phyloP scores from a whole-genome alignment of 2,329 filamentous ascomycete species.

The Aciculosporium take region DNA sequence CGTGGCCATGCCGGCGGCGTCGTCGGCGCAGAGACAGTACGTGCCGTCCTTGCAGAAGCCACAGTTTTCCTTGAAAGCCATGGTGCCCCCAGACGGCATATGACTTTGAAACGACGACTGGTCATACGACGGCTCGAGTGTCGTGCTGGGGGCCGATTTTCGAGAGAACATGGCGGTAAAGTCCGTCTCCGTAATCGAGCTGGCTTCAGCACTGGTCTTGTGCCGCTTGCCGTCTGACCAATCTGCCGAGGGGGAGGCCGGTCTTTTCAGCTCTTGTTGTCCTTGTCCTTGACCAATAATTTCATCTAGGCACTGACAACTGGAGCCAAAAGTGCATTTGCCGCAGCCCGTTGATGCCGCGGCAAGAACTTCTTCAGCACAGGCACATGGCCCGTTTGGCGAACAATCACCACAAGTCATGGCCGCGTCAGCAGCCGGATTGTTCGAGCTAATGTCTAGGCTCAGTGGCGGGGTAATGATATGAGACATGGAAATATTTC shows the following conservation, averaged over 20 bases:
- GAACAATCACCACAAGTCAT: conserved; percentile 44
- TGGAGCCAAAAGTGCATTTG: conserved; percentile 46
- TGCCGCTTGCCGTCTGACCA: conserved; percentile 41
- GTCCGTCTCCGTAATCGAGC: conserved; percentile 55
- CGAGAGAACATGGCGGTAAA: conserved; percentile 54
- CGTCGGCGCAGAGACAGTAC: conserved; percentile 67
- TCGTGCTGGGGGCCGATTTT: conserved; percentile 13
- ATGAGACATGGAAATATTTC: conserved; percentile 39
- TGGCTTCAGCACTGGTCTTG: conserved; percentile 21
- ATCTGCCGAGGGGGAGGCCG: conserved; percentile 29
- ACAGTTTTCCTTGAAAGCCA: conserved; percentile 51
- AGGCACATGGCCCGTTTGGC: conserved; percentile 38
- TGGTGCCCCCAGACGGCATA: conserved; percentile 19
- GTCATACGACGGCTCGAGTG: conserved; percentile 3
- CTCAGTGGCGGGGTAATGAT: conserved; percentile 41
- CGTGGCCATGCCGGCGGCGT: conserved; percentile 26
- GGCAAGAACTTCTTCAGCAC: conserved; percentile 43
- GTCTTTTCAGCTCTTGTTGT: conserved; percentile 31
- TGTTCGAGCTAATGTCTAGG: conserved; percentile 15
- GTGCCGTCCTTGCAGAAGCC: conserved; percentile 75
- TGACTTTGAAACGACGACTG: conserved; percentile 10
- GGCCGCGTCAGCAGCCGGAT: conserved; percentile 16
- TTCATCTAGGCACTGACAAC: conserved; percentile 51
- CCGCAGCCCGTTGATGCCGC: conserved; percentile 45
- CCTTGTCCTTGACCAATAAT: conserved; percentile 26